Conservation (phyloP, 2,329 filamentous ascomycete species). For the Cladophialophora carrionii region DNA sequence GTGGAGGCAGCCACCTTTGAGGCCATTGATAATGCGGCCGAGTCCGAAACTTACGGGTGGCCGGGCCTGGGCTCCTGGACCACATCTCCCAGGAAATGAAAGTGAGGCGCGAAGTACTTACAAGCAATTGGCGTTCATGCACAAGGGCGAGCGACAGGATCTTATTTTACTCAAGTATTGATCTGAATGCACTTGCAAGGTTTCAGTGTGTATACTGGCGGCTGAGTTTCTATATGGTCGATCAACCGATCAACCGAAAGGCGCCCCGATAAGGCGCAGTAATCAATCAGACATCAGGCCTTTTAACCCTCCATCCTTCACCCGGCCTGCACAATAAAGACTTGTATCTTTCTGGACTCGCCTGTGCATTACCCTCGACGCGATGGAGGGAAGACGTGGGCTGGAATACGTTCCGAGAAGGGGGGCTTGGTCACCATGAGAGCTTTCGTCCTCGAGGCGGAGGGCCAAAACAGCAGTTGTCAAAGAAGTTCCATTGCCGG, state of each 20-base stretch:
- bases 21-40: conserved; percentile 29
- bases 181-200: not conserved
- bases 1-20: conserved; percentile 26
- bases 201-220: too few relatives aligned
- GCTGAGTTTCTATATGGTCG: not conserved
- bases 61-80: conserved; percentile 26
- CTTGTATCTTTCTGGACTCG: not conserved
- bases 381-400: not conserved
- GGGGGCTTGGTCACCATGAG: not conserved
- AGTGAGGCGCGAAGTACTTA: not conserved
- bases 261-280: not conserved
- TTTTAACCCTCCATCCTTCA: too few relatives aligned
- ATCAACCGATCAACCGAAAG: not conserved
- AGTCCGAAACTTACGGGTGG: conserved; percentile 30
- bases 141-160: not conserved
- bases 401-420: not conserved
- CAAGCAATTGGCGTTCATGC: not conserved
- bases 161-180: not conserved
- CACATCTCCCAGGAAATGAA: conserved; percentile 8
- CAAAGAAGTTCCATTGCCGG: conserved; percentile 6
- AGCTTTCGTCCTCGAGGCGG: conserved; percentile 1
- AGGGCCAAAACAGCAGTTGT: not conserved
- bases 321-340: not conserved
- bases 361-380: too few relatives aligned
- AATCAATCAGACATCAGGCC: not conserved